Base-by-base conservation (phyloP, 192 early-diverging fungal genomes). In the Backusella psychrophila region DNA sequence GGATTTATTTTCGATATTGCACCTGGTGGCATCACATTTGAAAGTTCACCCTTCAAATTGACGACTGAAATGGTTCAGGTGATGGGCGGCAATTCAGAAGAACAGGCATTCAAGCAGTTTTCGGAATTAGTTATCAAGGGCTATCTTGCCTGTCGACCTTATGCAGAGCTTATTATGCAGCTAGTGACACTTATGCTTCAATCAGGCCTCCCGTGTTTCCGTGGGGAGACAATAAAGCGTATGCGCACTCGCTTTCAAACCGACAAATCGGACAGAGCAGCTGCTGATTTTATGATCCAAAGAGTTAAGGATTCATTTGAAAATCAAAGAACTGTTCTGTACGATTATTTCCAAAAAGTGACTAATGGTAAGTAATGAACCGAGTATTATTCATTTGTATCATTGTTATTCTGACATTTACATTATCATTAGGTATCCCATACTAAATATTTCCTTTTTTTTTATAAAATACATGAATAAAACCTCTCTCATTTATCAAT, bases 1-100 rank as follows among this genome's bases (percentile, higher is more conserved):
- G 98, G 98, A 15, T 99, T 99, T 80, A 97, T 99, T 69, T 87
- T 99, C 59, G 96, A 97, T 72, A 99, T 99, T 80, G 93, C 96
- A 38, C 97, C 97, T 14, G 98, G 98, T 75, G 98, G 98, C 11
- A 93, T 95, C 65, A 95, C 89, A 17, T 95, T 99, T 77, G 98
- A 99, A 82, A 94, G 90, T 3, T 93, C 96, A 7, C 98, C 98
- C 0, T 99, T 99, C 89, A 99, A 99, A 83, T 84, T 99, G 73
- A 99, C 98, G 0, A 89, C 95, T 26, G 98, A 99, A 84, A 97
- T 98, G 91, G 91, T 99, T 53, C 88, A 94, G 72, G 92, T 99
- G 44, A 95, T 99, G 95, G 97, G 98, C 35, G 95, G 94, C 17
- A 89, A 91, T 46, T 79, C 89, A 2, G 87, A 91, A 39, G 87